Evolutionary conservation across 805 yeast species (phyloP), one percentile per base, ranked within the genome.

Genomic region (Kodamaea kaohsiungensis): DNA sequence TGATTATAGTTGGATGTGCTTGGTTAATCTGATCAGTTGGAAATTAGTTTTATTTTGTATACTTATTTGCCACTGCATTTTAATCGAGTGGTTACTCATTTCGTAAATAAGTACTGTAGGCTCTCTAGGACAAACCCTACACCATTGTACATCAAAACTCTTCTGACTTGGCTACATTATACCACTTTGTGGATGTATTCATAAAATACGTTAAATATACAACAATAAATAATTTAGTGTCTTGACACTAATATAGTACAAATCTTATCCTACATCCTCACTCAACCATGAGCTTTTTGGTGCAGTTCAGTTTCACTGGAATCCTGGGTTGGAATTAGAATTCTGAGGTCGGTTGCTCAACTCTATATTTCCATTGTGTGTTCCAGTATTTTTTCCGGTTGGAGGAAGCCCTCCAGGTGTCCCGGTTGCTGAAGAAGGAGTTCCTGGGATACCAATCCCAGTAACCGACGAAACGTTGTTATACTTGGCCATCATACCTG

Each of bases 161-260:
- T n/a, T n/a, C n/a, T n/a, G n/a, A n/a, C n/a, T n/a, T n/a, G n/a
- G n/a, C 25, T 22, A 22, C 25, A 22, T 6, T 6, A 4, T 22
- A 6, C 25, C 25, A 22, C 25, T 22, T 22, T 22, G 25, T 22
- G 35, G 35, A 9, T 30, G 35, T 30, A 30, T 30, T 30, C 13
- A 22, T 22, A 22, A 22, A 30, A 30, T 30, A 30, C 35, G 35
- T 40, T 39, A 40, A 40, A 40, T 40, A 40, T 40, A 40, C 45
- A 40, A 12, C 25, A 40, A 40, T 40, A 40, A 40, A 40, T 40
- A 40, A 19, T 16, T 17, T 40, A 40, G 45, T 13, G 45, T 13
- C 45, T 40, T 16, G 17, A n/a, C 45, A 40, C 45, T 40, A 40
- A 40, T 40, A 40, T 40, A 40, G 25, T 40, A 40, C 45, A 40